Evolutionary conservation across 495 filamentous ascomycete species (phyloP).

Genomic region (Penicillium subrubescens): DNA sequence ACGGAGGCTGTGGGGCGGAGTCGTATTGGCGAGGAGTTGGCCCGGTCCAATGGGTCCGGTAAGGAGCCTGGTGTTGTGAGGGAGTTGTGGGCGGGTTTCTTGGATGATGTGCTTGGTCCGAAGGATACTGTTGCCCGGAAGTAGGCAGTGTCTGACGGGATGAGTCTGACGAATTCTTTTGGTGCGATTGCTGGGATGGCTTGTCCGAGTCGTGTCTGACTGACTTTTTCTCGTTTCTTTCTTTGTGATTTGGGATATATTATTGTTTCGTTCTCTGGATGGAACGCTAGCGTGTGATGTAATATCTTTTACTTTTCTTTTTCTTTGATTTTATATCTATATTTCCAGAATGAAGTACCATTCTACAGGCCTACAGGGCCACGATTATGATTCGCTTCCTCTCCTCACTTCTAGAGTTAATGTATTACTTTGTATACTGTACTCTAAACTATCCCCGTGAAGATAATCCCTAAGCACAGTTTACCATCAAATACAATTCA

Average conservation of each 20-base stretch:
- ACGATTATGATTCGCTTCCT: not conserved
- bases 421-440: not conserved
- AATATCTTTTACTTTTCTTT: constrained; percentile 7
- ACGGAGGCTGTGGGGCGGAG: constrained; percentile 54
- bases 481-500: not conserved
- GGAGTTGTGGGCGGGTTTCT: constrained; percentile 56
- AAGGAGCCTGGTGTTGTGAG: constrained; percentile 43
- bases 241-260: not conserved
- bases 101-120: constrained; percentile 61
- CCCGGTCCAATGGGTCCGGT: constrained; percentile 21
- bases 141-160: constrained; percentile 18
- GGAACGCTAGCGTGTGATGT: constrained; percentile 16
- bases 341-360: not conserved
- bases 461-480: not conserved
- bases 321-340: not conserved
- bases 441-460: no score
- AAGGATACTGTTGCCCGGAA: constrained; percentile 32
- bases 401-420: not conserved
- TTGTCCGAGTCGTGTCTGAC: constrained; percentile 2
- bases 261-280: not conserved
- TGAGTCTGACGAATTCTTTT: constrained; percentile 14
- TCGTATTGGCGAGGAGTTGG: constrained; percentile 41
- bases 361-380: not conserved
- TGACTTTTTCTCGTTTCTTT: not conserved
- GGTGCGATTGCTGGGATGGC: not conserved